Base-by-base conservation (phyloP, 1,284 basidiomycete species). In the Athelia sp. region DNA sequence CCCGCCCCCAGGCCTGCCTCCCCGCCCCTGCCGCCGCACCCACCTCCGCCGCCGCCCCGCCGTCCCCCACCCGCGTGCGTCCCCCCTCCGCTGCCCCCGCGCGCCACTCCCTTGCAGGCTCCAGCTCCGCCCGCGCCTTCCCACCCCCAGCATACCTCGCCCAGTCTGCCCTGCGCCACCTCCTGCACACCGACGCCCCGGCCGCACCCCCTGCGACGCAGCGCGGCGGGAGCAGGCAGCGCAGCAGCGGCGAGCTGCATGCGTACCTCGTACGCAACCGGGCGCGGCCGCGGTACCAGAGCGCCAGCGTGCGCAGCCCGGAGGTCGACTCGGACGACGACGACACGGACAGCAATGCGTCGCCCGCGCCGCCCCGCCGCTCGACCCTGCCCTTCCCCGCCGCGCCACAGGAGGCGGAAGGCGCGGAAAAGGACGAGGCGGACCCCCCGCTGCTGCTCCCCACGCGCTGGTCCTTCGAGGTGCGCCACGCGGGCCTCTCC, bases 381-480 rank as follows among this genome's bases (percentile, higher is more conserved):
- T n/a, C n/a, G n/a, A n/a, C n/a, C n/a, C n/a, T n/a, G n/a, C n/a
- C n/a, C n/a, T n/a, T n/a, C n/a, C n/a, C n/a, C n/a, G 50, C 42
- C 44, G 43, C 35, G 43, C 43, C 14, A 2, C 44, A 4, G 43
- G 51, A 31, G 32, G 50, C 19, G 35, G 23, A 40, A 40, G 36
- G 19, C 15, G 36, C 6, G 15, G 19, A 9, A 6, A n/a, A 40
- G 36, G 6, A 54, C 50, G 67, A 73, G 50, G 76, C 76, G 36
- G 65, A 74, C 11, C 65, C 26, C 6, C 26, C 26, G 26, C 26
- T 87, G 47, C 67, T 73, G 45, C 68, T 93, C n/a, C 90, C 90
- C 17, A 87, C 87, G 0, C 73, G 84, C 36, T 93, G 89, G 90
- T 86, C 81, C 62, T 79, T 86, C 38, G 75, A 81, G 54, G 79